Percentiles rank a stretch among this genome's conserved stretches.
These are phyloP conservation scores for Monosporozyma siamensis DNA, from an alignment of 805 yeast species.

Conservation along the genomic window DNA sequence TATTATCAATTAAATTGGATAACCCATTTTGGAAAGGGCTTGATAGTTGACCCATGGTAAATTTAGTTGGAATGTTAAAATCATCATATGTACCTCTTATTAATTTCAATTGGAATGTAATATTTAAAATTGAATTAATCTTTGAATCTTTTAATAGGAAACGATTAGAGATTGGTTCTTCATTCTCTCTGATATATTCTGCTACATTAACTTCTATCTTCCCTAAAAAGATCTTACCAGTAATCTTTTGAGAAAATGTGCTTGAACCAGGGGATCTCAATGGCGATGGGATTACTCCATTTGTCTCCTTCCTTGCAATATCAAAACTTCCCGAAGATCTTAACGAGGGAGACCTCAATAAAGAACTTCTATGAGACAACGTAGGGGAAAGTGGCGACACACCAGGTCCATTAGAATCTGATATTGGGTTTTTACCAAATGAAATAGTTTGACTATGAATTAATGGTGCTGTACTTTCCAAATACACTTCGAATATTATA, in stretches of 20 bases:
- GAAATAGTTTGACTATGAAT: not conserved
- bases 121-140: conserved; percentile 66
- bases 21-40: conserved; percentile 15
- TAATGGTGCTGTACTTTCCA: conserved; percentile 26
- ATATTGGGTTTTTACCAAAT: no score
- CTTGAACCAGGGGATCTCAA: conserved; percentile 3
- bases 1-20: conserved; percentile 5
- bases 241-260: conserved; percentile 22
- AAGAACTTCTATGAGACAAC: not conserved
- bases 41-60: conserved; percentile 21
- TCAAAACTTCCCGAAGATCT: conserved; percentile 3
- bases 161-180: conserved; percentile 44
- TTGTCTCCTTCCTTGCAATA: not conserved
- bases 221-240: conserved; percentile 49
- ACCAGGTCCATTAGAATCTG: not conserved
- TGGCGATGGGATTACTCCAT: not conserved
- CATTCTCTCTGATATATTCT: conserved; percentile 50
- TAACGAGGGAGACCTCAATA: conserved; percentile 2
- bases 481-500: conserved; percentile 37
- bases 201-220: conserved; percentile 55
- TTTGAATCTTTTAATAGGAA: conserved; percentile 71
- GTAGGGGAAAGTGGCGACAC: not conserved
- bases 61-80: conserved; percentile 15
- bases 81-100: conserved; percentile 32
- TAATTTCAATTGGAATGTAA: conserved; percentile 45